phyloP scores from a whole-genome alignment of 2,329 filamentous ascomycete species.

The Sporothrix pseudoabietina region DNA sequence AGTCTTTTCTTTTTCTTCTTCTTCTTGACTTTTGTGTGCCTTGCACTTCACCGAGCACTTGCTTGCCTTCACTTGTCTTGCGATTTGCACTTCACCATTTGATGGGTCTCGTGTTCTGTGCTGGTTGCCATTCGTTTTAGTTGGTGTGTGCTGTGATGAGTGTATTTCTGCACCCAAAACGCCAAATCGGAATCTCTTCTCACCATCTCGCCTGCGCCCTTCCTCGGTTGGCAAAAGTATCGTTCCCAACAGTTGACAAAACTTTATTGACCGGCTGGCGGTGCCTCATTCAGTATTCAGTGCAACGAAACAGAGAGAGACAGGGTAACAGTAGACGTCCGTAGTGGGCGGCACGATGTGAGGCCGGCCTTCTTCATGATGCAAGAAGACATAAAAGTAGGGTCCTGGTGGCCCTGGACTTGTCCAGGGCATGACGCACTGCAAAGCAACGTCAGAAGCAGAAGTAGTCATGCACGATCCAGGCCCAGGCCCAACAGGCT shows the following conservation, averaged over 20 bases:
- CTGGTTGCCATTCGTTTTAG: background rate
- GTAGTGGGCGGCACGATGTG: background rate
- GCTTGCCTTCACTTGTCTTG: background rate
- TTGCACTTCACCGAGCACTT: background rate
- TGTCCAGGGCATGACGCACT: background rate
- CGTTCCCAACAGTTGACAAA: background rate
- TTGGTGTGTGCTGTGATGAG: background rate
- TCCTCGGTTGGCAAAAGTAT: background rate
- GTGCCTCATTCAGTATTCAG: background rate
- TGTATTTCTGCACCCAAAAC: background rate
- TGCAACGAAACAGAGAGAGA: background rate
- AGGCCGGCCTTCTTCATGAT: background rate
- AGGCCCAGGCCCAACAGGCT: background rate
- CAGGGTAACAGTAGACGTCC: background rate
- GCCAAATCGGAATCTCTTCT: background rate
- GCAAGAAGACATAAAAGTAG: background rate
- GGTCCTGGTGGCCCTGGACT: background rate
- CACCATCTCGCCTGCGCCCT: background rate
- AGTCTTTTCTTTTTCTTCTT: background rate
- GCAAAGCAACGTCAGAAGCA: slow-evolving; percentile 2
- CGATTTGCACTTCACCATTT: background rate
- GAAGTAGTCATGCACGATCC: background rate
- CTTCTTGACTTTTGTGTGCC: background rate
- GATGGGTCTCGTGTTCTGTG: background rate
- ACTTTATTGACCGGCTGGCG: background rate